Evolutionary conservation across 2,329 filamentous ascomycete species (phyloP), one percentile per base, ranked within the genome.

Genomic region (Trichophaea hybrida): DNA sequence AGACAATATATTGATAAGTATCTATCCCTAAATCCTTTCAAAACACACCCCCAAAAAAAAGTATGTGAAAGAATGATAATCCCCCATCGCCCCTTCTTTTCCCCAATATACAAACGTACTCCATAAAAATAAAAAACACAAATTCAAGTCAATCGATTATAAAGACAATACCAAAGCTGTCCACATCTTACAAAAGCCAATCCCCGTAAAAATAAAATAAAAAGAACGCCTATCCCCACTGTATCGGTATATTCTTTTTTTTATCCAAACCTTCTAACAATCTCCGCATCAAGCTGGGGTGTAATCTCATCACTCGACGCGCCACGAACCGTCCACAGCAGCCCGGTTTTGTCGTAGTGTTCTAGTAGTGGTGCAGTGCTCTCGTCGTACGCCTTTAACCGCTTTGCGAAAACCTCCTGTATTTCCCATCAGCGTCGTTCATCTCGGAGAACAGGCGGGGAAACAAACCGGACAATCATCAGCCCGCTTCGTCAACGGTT

Each of bases 261-360:
- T 56, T 61, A 70, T 61, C 72, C 77, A 73, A 97, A 97, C 59
- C 85, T 79, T 69, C 76, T 80, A 74, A 87, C 83, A 71, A 98
- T 87, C 73, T 95, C 89, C 6, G 76, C 74, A 69, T 88, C 86
- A 33, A 98, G 76, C 75, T 89, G 83, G n/a, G 93, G 93, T 57
- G 80, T 90, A 68, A 98, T 98, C 74, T 97, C 93, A 70, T 98
- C 88, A 70, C 89, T 95, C 71, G 83, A 91, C 73, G 90, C 81
- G 24, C 93, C 93, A 67, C 88, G 78, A 3, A 96, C 88, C 63
- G 88, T 87, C 80, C 86, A 88, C 40, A 98, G 74, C 10, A 95
- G 83, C 7, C 88, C 88, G 71, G 85, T 85, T 65, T 80, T 79
- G 54, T 87, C 85, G 70, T 98, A 98, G 73, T 96, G 88, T 67